Evolutionary conservation across 129 eudicot species (phyloP), one percentile per base, ranked within the genome.

Genomic region (Centrapalus pauciflorus): DNA sequence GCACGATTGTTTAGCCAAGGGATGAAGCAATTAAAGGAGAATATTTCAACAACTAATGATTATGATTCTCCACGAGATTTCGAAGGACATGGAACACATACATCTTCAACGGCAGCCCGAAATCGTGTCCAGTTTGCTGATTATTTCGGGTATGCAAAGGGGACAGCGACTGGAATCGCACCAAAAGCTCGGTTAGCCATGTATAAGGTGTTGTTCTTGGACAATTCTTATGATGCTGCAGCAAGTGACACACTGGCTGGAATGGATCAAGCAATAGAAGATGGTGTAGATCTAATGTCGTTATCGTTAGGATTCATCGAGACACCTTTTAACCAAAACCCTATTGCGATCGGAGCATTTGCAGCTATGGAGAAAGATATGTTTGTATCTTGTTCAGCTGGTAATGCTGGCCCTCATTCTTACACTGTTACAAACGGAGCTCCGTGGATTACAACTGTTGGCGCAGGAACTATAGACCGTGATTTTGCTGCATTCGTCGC

Each of bases 1-100:
- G 84, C 80, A 4, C 33, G 74, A 0, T 75, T 61, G 21, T 80
- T 74, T 72, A 80, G 71, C 51, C 50, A 69, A 20, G 84, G 65
- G 0, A 57, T 75, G 46, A 41, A 61, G 6, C 69, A 70, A 12
- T 58, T 49, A 2, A 57, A 49, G 1, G 58, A 20, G 19, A 37
- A 23, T 16, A 63, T 70, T 14, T 66, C 57, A 0, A 76, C 72
- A 74, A 50, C 57, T 3, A 27, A 50, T 50, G 57, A 50, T 50
- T 50, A 50, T 50, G 72, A 80, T 65, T 46, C 70, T 7, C 35
- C 71, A n/a, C 11, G 56, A 8, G 71, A 65, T 65, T 25, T 20
- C 20, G 28, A 65, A 3, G 71, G 71, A 46, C 71, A 65, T 46
- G 58, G 71, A 7, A 65, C 71, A 7, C 71, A 48, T 9, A 48